Conservation (phyloP, 441 rosid genomes). For the Hura crepitans region DNA sequence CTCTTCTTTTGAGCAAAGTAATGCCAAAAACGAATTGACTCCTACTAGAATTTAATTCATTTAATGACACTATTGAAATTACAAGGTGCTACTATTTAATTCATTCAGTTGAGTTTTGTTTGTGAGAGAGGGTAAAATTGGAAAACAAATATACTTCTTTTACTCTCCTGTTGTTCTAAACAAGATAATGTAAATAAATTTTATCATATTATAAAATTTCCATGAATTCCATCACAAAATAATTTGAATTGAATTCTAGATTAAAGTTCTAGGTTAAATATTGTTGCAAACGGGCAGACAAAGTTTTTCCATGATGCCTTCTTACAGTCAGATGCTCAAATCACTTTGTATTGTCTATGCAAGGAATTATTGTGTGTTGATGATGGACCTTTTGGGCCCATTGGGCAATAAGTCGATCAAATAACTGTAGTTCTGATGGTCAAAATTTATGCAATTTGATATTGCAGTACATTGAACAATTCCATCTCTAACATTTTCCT, state of each 20-base stretch:
- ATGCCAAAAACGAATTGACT: neutral
- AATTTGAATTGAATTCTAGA: neutral
- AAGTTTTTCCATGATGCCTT: neutral
- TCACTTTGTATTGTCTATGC: neutral
- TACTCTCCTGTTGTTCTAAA: neutral
- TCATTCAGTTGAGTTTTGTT: neutral
- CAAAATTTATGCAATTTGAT: neutral
- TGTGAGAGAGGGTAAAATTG: neutral
- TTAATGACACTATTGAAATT: no score
- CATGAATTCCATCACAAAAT: neutral
- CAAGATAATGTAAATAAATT: neutral
- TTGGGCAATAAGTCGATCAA: neutral
- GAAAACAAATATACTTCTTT: neutral
- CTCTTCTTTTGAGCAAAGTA: neutral
- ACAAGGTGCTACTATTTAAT: no score
- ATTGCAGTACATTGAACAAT: constrained; percentile 1
- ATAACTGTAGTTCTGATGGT: neutral
- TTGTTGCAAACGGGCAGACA: neutral
- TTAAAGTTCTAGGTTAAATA: neutral
- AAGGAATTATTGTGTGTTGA: neutral
- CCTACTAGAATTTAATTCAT: no score
- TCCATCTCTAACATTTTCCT: constrained; percentile 18
- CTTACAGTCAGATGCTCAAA: neutral
- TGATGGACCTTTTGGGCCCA: neutral
- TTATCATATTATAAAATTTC: neutral